Base-by-base conservation (phyloP, 257 asterid genomes). In the Prunella vulgaris region DNA sequence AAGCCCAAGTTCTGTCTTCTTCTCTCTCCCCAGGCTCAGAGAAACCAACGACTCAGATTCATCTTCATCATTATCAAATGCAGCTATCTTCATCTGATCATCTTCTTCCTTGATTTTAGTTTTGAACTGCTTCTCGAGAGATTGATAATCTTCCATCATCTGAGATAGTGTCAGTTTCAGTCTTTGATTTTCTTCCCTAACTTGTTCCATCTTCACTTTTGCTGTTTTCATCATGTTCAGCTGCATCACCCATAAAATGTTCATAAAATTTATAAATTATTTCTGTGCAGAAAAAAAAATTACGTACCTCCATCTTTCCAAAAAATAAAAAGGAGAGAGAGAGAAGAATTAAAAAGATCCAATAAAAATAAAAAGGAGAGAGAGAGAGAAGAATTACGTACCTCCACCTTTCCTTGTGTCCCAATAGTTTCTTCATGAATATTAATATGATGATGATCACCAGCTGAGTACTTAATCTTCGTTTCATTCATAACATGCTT, bases 141-240 rank as follows among this genome's bases (percentile, higher is more conserved):
- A 82, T 15, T 72, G 27, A 20, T 77, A 84, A 48, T 79, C 75
- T 64, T 73, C 68, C 66, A 75, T 20, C n/a, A 73, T 68, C 32
- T 76, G 81, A 10, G 82, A 80, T 24, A 84, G 1, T 21, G 70
- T 64, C 21, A 5, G 0, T 28, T 79, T 84, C 61, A 84, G 28
- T 30, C 73, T 75, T 64, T 77, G 71, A 13, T 84, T 84, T 73
- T 84, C 89, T 75, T 82, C 76, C 60, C 81, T 78, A n/a, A 77
- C 79, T 64, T 78, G 57, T 64, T 63, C 82, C 74, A 84, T 79
- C 77, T 79, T 74, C 68, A 64, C 60, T 33, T 62, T 77, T 44
- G 78, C 71, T 71, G 73, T 70, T 46, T 60, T 66, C 60, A 79
- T 66, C 60, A 79, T 65, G 13, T 72, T 24, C 17, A n/a, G n/a